Evolutionary conservation across 2,329 filamentous ascomycete species (phyloP).

Genomic region (Botryotinia globosa): DNA sequence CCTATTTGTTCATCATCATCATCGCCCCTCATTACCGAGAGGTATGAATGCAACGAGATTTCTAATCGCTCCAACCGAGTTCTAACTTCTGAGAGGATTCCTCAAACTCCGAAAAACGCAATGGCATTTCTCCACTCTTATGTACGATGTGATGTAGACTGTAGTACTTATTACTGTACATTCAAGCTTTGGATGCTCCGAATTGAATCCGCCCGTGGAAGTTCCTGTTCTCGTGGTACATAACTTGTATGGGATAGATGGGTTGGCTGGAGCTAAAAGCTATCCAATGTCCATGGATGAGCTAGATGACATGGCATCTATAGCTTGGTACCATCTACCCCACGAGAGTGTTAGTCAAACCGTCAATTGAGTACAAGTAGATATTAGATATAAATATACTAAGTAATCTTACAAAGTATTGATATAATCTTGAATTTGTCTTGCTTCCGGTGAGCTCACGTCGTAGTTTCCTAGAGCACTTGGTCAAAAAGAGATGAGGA

Average conservation of each 20-base stretch:
- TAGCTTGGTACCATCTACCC: too few relatives aligned
- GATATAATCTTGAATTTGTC: not conserved
- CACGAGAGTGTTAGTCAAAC: too few relatives aligned
- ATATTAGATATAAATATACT: too few relatives aligned
- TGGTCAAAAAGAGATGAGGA: not conserved
- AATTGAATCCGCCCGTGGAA: slow-evolving; percentile 3
- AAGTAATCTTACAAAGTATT: not conserved
- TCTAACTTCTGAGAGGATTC: too few relatives aligned
- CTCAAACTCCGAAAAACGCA: slow-evolving; percentile 9
- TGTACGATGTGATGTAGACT: too few relatives aligned
- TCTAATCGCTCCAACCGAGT: not conserved
- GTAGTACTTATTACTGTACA: too few relatives aligned
- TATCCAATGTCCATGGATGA: too few relatives aligned
- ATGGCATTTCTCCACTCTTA: not conserved
- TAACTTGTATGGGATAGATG: not conserved
- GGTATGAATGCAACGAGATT: not conserved
- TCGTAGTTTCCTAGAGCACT: not conserved
- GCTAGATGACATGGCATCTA: slow-evolving; percentile 6
- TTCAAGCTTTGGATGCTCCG: not conserved
- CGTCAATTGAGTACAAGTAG: too few relatives aligned
- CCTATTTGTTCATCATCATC: not conserved
- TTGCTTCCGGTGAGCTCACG: not conserved
- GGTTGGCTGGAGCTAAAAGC: not conserved
- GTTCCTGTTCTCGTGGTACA: not conserved
- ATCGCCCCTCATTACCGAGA: not conserved